Percentiles rank a stretch among this genome's conserved stretches.
These are phyloP conservation scores for Melanogaster broomeanus DNA, from an alignment of 768 basidiomycete species.

Conservation along the genomic window DNA sequence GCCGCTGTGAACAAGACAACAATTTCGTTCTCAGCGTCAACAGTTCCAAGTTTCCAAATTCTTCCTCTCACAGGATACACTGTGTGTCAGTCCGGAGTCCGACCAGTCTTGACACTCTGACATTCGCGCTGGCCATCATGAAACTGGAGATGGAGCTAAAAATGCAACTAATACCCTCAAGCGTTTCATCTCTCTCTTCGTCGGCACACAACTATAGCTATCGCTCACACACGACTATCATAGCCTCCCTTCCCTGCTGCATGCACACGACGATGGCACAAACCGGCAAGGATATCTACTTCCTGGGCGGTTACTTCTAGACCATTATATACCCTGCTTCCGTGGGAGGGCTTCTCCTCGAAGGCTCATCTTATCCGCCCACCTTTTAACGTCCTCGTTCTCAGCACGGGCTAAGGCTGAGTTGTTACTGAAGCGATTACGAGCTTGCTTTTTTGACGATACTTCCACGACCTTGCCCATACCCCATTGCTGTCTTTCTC, in stretches of 20 bases:
- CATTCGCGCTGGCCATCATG: background rate
- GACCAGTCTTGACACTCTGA: background rate
- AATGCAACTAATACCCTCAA: background rate
- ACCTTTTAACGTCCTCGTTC: background rate
- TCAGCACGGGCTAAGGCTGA: background rate
- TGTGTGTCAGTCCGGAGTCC: too few relatives aligned
- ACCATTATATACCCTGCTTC: background rate
- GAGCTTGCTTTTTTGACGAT: background rate
- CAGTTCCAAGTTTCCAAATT: too few relatives aligned
- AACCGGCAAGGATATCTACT: background rate
- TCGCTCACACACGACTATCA: background rate
- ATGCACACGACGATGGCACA: background rate
- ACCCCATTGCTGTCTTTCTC: background rate
- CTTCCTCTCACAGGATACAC: too few relatives aligned
- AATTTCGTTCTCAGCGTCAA: background rate
- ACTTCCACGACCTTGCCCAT: background rate
- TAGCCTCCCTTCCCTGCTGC: too few relatives aligned
- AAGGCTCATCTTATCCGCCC: background rate
- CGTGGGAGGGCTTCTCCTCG: background rate
- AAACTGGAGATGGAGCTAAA: background rate
- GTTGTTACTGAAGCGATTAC: background rate
- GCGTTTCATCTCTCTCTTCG: background rate
- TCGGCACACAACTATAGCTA: too few relatives aligned
- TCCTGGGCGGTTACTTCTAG: background rate
- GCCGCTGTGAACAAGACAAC: background rate